Evolutionary conservation across 345 rosid genomes (phyloP).

Genomic region (Eucalyptus albens): DNA sequence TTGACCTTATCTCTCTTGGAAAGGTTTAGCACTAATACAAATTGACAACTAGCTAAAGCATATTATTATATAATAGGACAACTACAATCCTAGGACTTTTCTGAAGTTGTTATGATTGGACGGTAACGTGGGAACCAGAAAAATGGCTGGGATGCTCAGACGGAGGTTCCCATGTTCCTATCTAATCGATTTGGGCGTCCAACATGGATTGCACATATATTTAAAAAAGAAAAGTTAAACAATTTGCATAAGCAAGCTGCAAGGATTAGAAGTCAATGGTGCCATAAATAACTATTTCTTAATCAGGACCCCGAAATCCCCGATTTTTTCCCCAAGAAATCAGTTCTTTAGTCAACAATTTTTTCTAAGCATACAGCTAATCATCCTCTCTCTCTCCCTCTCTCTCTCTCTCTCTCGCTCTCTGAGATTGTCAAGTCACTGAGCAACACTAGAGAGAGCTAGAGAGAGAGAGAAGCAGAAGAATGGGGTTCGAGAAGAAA

Average conservation of each 20-base stretch:
- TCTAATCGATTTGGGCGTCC: not conserved
- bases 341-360: not conserved
- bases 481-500: slow-evolving; percentile 21
- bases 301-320: not conserved
- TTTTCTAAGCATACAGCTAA: not conserved
- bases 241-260: not conserved
- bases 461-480: not conserved
- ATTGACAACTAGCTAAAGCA: not conserved
- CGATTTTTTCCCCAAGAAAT: not conserved
- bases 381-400: not conserved
- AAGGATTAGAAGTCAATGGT: not conserved
- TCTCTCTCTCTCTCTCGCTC: not conserved
- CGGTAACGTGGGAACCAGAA: not conserved
- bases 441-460: not conserved
- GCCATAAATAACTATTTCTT: not conserved
- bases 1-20: not conserved
- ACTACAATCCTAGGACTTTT: not conserved
- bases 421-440: not conserved
- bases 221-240: not conserved
- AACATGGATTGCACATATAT: not conserved
- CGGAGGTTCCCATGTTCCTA: not conserved
- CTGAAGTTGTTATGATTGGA: not conserved
- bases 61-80: not conserved
- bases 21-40: not conserved
- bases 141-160: not conserved